These are phyloP conservation scores for Cercospora sojina DNA, from an alignment of 2,329 filamentous ascomycete genomes.

Conservation along the genomic window DNA sequence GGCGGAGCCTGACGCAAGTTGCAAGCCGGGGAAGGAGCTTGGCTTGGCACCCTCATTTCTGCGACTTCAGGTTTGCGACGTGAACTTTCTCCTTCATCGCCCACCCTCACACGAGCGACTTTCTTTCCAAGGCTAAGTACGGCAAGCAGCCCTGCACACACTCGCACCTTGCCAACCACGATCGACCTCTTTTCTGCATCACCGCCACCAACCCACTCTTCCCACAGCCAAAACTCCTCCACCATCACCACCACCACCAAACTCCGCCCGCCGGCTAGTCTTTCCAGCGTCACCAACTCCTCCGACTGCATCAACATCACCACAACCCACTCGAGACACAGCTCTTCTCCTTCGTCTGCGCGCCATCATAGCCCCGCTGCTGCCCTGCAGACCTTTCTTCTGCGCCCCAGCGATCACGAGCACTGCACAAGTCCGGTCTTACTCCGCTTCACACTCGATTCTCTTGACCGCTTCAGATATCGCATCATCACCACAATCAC, in stretches of 20 bases:
- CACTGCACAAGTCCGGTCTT: neutral
- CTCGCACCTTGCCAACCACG: neutral
- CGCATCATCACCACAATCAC: slow-evolving; percentile 17
- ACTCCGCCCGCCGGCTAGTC: neutral
- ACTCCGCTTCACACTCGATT: slow-evolving; percentile 1
- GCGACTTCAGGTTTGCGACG: neutral
- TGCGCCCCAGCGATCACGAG: slow-evolving; percentile 6
- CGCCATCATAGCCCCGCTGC: slow-evolving; percentile 9
- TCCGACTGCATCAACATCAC: neutral
- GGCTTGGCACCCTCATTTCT: neutral
- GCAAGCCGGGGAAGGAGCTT: neutral
- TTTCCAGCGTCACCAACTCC: neutral
- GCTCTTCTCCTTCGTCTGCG: slow-evolving; percentile 5
- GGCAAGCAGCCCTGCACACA: neutral
- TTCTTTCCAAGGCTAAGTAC: neutral
- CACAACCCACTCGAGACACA: neutral
- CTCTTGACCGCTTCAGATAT: slow-evolving; percentile 21
- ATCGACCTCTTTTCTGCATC: neutral
- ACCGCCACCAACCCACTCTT: neutral
- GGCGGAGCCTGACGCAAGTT: neutral
- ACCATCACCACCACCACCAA: neutral
- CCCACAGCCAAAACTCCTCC: neutral
- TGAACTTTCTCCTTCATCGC: neutral
- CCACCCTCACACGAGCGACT: neutral
- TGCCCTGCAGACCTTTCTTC: slow-evolving; percentile 3